These are phyloP conservation scores for Suillus variegatus DNA, from an alignment of 768 basidiomycete genomes.

Conservation along the genomic window DNA sequence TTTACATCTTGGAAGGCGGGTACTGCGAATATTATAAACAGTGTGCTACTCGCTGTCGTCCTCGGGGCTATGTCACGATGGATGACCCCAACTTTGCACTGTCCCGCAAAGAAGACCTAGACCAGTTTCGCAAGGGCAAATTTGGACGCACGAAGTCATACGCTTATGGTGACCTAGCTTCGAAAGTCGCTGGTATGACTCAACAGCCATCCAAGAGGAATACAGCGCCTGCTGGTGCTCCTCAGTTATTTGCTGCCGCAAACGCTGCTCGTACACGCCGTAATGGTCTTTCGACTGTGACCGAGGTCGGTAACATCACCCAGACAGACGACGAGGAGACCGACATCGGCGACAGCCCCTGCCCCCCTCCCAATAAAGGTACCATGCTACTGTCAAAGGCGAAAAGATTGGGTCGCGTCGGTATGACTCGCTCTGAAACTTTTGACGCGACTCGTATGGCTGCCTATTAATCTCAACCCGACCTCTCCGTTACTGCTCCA, in stretches of 20 bases:
- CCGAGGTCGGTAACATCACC: conserved; percentile 64
- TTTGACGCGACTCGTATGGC: conserved; percentile 64
- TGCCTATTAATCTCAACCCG: conserved; percentile 36
- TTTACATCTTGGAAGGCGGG: conserved; percentile 96
- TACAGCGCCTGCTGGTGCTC: conserved; percentile 58
- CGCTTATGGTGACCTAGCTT: conserved; percentile 79
- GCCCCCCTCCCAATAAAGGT: conserved; percentile 73
- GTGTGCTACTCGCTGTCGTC: conserved; percentile 72
- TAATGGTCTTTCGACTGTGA: conserved; percentile 60
- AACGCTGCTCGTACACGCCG: conserved; percentile 68
- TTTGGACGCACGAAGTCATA: conserved; percentile 92
- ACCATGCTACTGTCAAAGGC: conserved; percentile 45
- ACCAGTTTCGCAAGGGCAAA: conserved; percentile 87
- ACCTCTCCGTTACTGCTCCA: neutral
- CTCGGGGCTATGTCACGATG: conserved; percentile 87
- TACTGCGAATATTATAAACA: conserved; percentile 86
- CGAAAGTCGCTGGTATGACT: conserved; percentile 38
- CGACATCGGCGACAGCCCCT: conserved; percentile 85
- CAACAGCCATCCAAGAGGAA: conserved; percentile 60
- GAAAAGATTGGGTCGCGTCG: conserved; percentile 53
- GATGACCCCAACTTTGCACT: conserved; percentile 85
- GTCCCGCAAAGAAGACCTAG: conserved; percentile 83
- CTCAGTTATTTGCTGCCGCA: conserved; percentile 65
- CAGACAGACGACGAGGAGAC: conserved; percentile 75
- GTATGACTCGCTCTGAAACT: conserved; percentile 65